Evolutionary conservation across 2,329 filamentous ascomycete genomes (phyloP), one percentile per base, ranked within the genome.

Genomic region (Epichloe sibirici): DNA sequence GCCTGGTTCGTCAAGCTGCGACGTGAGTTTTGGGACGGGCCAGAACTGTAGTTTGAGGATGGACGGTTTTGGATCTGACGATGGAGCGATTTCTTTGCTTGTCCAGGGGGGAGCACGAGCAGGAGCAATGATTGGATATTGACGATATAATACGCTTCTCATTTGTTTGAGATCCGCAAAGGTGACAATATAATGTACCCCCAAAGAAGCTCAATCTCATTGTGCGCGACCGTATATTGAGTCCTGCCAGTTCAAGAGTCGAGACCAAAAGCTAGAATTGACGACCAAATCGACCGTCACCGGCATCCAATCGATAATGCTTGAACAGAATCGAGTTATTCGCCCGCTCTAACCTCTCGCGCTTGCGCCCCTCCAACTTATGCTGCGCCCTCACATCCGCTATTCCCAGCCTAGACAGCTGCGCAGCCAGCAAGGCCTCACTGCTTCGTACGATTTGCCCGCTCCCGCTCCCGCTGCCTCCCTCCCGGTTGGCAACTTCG

Each of bases 1-100:
- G 83, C 88, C 6, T 94, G 90, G 69, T 77, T 91, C 56, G 86
- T 95, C 69, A 86, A 85, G 62, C 77, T 95, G 57, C 77, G 81
- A 53, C 77, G 91, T 55, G 90, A 95, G 58, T 79, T 77, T 21
- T 97, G 90, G 86, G 79, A 86, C 45, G 82, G 81, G 0, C 88
- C 88, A 13, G 74, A 73, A 4, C 59, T 85, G 34, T 85, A 51
- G 58, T 12, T 21, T 23, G 5, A 4, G 15, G 17, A 15, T 17
- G 3, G 15, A n/a, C 28, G 45, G 3, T 15, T 6, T 37, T 44
- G 17, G 13, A 34, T 21, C 15, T 31, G 37, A 48, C 23, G 12
- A 42, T 48, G 48, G 28, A n/a, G 15, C 15, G 8, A 15, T 31
- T 45, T 45, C 11, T 31, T 17, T 12, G 34, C 17, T 17, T 45